A percentile compares a stretch with the other conserved stretches of the same genome.
Evolutionary conservation across 139 green algal species (phyloP).

Genomic region (Closterium sp.): DNA sequence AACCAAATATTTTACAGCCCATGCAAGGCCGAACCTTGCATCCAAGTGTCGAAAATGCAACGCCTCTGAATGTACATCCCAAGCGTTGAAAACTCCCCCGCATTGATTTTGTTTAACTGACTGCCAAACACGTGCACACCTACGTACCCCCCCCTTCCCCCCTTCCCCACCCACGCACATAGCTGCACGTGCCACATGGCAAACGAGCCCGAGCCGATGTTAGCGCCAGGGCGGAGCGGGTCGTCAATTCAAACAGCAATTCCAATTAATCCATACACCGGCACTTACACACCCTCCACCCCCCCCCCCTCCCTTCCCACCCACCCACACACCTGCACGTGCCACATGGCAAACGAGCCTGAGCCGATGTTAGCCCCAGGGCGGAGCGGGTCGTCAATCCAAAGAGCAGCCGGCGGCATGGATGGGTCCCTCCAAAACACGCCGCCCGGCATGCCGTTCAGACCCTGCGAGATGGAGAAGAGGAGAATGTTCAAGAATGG

Average conservation of each 20-base stretch:
- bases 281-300: background rate
- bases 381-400: constrained; percentile 46
- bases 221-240: constrained; percentile 27
- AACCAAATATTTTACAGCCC: no score
- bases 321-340: constrained; percentile 29
- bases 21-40: no score
- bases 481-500: no score
- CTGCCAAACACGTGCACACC: background rate
- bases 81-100: no score
- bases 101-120: no score
- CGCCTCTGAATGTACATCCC: no score
- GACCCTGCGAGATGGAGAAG: background rate
- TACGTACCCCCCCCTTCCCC: background rate
- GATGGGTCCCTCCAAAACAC: constrained; percentile 28
- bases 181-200: constrained; percentile 44
- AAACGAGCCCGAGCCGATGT: constrained; percentile 38
- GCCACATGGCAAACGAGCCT: constrained; percentile 43
- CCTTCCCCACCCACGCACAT: background rate
- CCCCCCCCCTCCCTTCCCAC: background rate
- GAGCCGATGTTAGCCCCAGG: constrained; percentile 28
- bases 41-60: no score
- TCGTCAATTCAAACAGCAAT: constrained; percentile 41
- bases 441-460: constrained; percentile 3
- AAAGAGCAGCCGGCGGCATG: constrained; percentile 23
- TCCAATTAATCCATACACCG: background rate